A percentile compares a stretch with the other conserved stretches of the same genome.
Evolutionary conservation across 2,329 filamentous ascomycete species (phyloP).

Genomic region (Xylaria digitata): DNA sequence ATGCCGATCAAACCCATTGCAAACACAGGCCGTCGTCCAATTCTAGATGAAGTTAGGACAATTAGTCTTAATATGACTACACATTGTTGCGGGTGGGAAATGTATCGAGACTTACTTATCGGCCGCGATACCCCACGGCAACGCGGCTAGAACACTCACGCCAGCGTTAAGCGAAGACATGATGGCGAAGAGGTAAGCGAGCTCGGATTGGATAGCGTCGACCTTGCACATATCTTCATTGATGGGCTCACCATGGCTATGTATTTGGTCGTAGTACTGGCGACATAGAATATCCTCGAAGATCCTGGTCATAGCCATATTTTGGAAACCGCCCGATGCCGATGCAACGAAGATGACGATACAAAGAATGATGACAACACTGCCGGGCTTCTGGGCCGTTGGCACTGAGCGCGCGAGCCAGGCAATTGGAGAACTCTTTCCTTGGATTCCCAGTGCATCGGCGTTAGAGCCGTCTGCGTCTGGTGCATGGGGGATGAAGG

Average conservation of each 20-base stretch:
- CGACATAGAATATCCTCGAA: conserved; percentile 56
- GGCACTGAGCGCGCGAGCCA: conserved; percentile 18
- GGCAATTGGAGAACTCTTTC: conserved; percentile 14
- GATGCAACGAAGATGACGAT: conserved; percentile 48
- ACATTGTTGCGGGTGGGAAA: neutral
- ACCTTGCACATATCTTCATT: conserved; percentile 54
- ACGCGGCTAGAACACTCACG: conserved; percentile 50
- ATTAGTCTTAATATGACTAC: neutral
- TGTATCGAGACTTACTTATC: conserved; percentile 48
- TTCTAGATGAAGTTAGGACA: conserved; percentile 38
- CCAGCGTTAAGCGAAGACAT: conserved; percentile 48
- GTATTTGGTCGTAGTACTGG: conserved; percentile 49
- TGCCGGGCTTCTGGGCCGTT: conserved; percentile 23
- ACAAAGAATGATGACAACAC: conserved; percentile 47
- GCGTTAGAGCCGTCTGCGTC: neutral
- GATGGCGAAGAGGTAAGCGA: conserved; percentile 52
- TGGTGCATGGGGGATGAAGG: conserved; percentile 15
- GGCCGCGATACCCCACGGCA: conserved; percentile 54
- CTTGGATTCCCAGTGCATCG: neutral
- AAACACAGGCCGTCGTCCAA: conserved; percentile 54
- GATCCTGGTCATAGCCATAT: conserved; percentile 51
- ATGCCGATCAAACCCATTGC: conserved; percentile 49
- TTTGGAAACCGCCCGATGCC: conserved; percentile 47
- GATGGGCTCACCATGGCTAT: conserved; percentile 45
- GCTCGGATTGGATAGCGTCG: conserved; percentile 51